Conservation (phyloP, 176 grass and related monocot genomes). For the Carex myosuroides region DNA sequence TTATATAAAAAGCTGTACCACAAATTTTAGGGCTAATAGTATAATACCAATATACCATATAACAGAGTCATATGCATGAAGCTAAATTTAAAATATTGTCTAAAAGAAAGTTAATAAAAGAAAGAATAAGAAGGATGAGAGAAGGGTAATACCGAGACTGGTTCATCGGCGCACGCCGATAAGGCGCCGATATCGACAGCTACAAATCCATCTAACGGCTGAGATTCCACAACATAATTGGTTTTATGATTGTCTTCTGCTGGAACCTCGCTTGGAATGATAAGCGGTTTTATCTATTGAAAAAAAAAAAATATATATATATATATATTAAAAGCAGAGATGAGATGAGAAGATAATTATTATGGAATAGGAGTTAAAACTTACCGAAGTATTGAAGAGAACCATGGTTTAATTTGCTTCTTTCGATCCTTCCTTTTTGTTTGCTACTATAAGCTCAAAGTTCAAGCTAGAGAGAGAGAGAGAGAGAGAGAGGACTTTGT, state of each 20-base stretch:
- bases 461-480: neutral
- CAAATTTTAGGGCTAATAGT: neutral
- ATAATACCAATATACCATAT: too few relatives aligned
- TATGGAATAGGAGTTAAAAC: neutral
- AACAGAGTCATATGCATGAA: too few relatives aligned
- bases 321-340: neutral
- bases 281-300: neutral
- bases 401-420: conserved; percentile 17
- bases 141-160: conserved; percentile 4
- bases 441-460: neutral
- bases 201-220: conserved; percentile 43
- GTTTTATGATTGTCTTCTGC: neutral
- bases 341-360: neutral
- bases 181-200: conserved; percentile 55
- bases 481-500: neutral
- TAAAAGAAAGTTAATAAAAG: neutral
- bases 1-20: neutral
- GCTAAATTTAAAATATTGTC: neutral
- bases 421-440: conserved; percentile 16
- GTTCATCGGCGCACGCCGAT: conserved; percentile 30
- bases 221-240: neutral
- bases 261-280: neutral
- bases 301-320: neutral
- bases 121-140: neutral
- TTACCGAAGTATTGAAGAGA: neutral